Evolutionary conservation across 192 early-diverging fungal genomes (phyloP), one percentile per base, ranked within the genome.

Genomic region (Chytriomyces sp.): DNA sequence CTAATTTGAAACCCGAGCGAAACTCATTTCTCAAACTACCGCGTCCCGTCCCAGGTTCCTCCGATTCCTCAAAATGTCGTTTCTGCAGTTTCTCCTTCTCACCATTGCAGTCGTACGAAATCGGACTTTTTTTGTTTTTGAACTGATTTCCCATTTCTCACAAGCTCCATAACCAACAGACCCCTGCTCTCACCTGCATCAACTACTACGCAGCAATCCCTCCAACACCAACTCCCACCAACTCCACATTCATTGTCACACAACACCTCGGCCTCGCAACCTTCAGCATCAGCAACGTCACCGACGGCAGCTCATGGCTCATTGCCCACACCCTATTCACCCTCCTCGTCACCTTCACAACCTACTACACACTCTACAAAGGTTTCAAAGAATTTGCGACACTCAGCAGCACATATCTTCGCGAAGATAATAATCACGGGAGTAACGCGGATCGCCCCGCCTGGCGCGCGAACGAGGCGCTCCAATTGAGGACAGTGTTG

Each of bases 401-500:
- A 10, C 59, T 84, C 11, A 75, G 75, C 0, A 67, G 69, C 20
- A 61, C 62, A 0, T 78, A 86, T 46, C 62, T 88, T 11, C 69
- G 79, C 49, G 80, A 82, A 61, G 64, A 69, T 35, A 65, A 67
- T 28, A 61, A 10, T 8, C 43, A 57, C 44, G 76, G 69, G 11
- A 35, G 43, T 43, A 49, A 50, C 44, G 74, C 65, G 6, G 69
- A 61, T 28, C 75, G 80, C 7, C 67, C 78, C 45, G 71, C 68
- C 11, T 84, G 83, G 83, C 68, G 83, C 5, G 72, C 67, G 45
- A 78, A 72, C 46, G 86, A 88, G 65, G 64, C 78, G 43, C 47
- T 86, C 10, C 85, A 87, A 63, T 67, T 83, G 28, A 72, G 86
- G 6, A 88, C 86, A 6, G 78, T 89, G 6, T 24, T 89, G 26